Conservation (phyloP, 345 rosid genomes). For the Populus davidiana region DNA sequence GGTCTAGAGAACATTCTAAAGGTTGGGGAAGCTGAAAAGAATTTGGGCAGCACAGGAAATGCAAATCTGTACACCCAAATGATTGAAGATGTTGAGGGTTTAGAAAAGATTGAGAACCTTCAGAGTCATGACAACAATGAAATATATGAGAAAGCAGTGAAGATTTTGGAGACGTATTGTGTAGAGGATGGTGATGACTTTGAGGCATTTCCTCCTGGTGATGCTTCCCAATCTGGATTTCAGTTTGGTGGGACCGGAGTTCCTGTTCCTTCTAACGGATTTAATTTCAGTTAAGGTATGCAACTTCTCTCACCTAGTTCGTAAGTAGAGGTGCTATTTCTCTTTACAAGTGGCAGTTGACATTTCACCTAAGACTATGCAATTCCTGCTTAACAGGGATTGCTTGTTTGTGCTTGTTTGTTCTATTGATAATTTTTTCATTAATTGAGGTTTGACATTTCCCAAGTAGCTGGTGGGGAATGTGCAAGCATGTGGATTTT, state of each 20-base stretch:
- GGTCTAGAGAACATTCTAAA: slow-evolving; percentile 29
- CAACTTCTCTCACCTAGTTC: background rate
- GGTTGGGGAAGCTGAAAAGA: slow-evolving; percentile 27
- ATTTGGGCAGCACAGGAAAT: slow-evolving; percentile 18
- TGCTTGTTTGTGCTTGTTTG: background rate
- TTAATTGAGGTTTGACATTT: no score
- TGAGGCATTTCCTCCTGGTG: slow-evolving; percentile 6
- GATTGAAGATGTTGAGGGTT: slow-evolving; percentile 26
- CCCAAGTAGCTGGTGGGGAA: background rate
- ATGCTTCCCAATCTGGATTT: slow-evolving; percentile 18
- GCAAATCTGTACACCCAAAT: slow-evolving; percentile 18
- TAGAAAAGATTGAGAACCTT: slow-evolving; percentile 24
- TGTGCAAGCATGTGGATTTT: background rate
- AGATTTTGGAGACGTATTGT: slow-evolving; percentile 26
- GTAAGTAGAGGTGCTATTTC: background rate
- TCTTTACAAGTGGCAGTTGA: background rate
- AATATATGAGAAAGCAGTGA: slow-evolving; percentile 26
- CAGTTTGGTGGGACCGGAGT: slow-evolving; percentile 12
- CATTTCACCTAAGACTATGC: background rate
- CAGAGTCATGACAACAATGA: slow-evolving; percentile 28
- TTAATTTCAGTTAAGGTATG: slow-evolving; percentile 19
- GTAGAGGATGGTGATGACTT: slow-evolving; percentile 17
- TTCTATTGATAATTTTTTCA: background rate
- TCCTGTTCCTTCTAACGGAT: slow-evolving; percentile 18
- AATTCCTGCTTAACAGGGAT: background rate